Conservation (phyloP, 805 yeast species). For the Lipomyces yamadae region DNA sequence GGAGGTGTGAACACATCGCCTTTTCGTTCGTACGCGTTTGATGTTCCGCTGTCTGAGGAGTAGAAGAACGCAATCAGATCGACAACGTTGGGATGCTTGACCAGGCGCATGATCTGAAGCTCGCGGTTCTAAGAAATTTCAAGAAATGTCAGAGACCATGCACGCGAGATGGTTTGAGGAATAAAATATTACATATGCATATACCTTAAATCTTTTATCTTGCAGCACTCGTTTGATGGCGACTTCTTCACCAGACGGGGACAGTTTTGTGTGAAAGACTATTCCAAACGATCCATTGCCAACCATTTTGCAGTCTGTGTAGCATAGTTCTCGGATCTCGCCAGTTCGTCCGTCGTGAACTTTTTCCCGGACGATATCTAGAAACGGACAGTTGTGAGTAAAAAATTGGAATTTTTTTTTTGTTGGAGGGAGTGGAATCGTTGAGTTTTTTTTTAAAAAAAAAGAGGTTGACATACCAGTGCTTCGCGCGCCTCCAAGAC, state of each 20-base stretch:
- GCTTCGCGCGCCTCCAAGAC: slow-evolving; percentile 19
- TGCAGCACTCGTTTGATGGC: slow-evolving; percentile 97
- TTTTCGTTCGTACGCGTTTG: slow-evolving; percentile 25
- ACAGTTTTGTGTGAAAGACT: slow-evolving; percentile 84
- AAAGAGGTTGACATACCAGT: slow-evolving; percentile 18
- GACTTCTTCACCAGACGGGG: slow-evolving; percentile 75
- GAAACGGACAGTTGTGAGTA: slow-evolving; percentile 3
- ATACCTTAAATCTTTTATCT: slow-evolving; percentile 86
- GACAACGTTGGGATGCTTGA: slow-evolving; percentile 85
- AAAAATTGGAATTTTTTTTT: neutral
- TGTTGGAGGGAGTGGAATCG: neutral
- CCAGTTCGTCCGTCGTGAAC: slow-evolving; percentile 77
- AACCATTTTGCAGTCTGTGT: slow-evolving; percentile 84
- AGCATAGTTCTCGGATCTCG: slow-evolving; percentile 63
- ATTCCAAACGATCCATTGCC: slow-evolving; percentile 99
- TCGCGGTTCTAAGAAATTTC: slow-evolving; percentile 76
- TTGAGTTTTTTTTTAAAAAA: neutral
- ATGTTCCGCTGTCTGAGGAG: slow-evolving; percentile 50
- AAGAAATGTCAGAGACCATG: slow-evolving; percentile 36
- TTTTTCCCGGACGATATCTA: slow-evolving; percentile 50
- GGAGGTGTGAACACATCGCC: slow-evolving; percentile 41
- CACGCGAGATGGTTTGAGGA: too few species aligned
- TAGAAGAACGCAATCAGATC: slow-evolving; percentile 87
- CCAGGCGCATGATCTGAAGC: slow-evolving; percentile 89
- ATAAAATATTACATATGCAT: neutral